A percentile compares a stretch with the other conserved stretches of the same genome.
phyloP scores from a whole-genome alignment of 768 basidiomycete species.

The Tylopilus plumbeoviolaceoides region DNA sequence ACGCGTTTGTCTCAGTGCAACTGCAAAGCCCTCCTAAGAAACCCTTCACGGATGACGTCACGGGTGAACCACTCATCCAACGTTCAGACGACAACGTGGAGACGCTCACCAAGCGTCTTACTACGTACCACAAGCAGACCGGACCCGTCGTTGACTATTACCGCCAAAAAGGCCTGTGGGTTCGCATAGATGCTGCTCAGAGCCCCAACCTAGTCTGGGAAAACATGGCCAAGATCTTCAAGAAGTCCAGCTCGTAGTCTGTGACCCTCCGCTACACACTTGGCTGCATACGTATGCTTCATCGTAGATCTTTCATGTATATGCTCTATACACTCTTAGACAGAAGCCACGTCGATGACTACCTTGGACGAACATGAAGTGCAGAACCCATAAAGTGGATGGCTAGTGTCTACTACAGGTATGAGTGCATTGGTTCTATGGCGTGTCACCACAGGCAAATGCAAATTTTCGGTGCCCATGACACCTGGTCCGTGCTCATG shows the following conservation, averaged over 20 bases:
- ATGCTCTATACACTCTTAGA: constrained; percentile 20
- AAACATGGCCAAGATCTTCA: constrained; percentile 63
- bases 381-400: not conserved
- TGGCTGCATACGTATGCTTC: constrained; percentile 1
- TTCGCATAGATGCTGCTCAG: constrained; percentile 90
- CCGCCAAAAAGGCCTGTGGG: constrained; percentile 87
- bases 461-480: constrained; percentile 2
- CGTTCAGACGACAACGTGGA: constrained; percentile 98
- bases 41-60: constrained; percentile 86
- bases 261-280: not conserved
- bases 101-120: constrained; percentile 84
- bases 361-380: not conserved
- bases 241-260: constrained; percentile 23
- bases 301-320: constrained; percentile 26
- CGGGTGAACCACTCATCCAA: constrained; percentile 94
- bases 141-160: constrained; percentile 97
- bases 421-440: constrained; percentile 14
- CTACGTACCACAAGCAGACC: constrained; percentile 90
- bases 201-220: constrained; percentile 92
- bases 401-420: constrained; percentile 17
- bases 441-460: constrained; percentile 3
- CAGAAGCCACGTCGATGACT: constrained; percentile 2
- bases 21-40: constrained; percentile 90
- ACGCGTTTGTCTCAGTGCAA: constrained; percentile 9
- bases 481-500: not conserved